Base-by-base conservation (phyloP, 495 filamentous ascomycete genomes). In the Astrothelium macrocarpum region DNA sequence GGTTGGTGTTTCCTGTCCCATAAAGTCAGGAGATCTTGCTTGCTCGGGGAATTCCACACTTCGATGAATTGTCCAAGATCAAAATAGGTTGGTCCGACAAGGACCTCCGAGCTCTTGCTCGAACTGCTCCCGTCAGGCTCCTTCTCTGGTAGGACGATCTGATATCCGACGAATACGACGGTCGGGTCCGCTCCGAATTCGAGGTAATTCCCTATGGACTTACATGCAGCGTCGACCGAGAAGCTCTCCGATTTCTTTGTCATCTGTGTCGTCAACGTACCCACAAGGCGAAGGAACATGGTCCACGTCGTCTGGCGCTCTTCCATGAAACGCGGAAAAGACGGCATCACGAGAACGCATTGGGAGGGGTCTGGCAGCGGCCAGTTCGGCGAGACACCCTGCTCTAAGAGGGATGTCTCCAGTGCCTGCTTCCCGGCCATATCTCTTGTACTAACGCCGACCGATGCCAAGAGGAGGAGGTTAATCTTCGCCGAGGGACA, bases 121-220 rank as follows among this genome's bases (percentile, higher is more conserved):
- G 45, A 23, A 49, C 45, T 49, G 7, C 45, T 20, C 12, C 45
- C 45, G 45, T 49, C 45, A 23, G 45, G 45, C 45, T 2, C 1
- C 45, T 16, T 23, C 45, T 49, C 1, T 49, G 45, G 45, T 16
- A 49, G 0, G 45, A 49, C 45, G 45, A 49, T 49, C 45, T 49
- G 45, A 49, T 49, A 49, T 49, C 45, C 45, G 45, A 49, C 45
- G 45, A 49, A 49, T 49, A 49, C 45, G 14, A 49, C 45, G 10
- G 45, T 49, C 1, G 45, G 45, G 45, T 49, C 45, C n/a, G 45
- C 45, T 49, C 45, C 45, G 1, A 49, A 49, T 18, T 49, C 45
- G 45, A 49, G 45, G 45, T 49, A 49, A 16, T 49, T 5, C 1
- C 1, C 45, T 49, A 49, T 49, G 1, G n/a, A 0, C 45, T 49